phyloP scores from a whole-genome alignment of 768 basidiomycete genomes.

The Dictyophora rubrovolvata region DNA sequence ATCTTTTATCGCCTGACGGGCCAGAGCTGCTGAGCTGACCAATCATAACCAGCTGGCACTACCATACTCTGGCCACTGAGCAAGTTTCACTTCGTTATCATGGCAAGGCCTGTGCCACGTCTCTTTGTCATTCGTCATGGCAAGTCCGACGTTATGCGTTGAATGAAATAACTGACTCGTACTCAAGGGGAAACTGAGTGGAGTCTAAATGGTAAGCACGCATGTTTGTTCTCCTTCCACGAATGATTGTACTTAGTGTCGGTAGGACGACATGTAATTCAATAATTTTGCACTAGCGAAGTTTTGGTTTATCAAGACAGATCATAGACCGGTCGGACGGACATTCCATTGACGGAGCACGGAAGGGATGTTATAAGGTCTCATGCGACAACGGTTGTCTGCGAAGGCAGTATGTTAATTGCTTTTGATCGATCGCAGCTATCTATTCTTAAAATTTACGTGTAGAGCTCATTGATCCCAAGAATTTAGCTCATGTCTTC shows the following conservation, averaged over 20 bases:
- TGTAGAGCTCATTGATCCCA: conserved; percentile 68
- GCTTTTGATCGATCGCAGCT: neutral
- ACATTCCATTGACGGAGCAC: conserved; percentile 75
- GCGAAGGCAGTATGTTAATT: conserved; percentile 56
- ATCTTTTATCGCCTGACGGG: no score
- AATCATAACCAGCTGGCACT: no score
- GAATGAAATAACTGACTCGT: neutral
- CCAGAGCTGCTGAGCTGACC: no score
- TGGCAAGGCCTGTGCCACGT: conserved; percentile 52
- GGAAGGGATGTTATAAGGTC: conserved; percentile 64
- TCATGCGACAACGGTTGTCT: conserved; percentile 58
- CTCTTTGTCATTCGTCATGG: conserved; percentile 77
- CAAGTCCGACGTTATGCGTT: conserved; percentile 17
- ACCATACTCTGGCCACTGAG: no score
- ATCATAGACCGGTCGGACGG: conserved; percentile 69
- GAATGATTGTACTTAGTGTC: neutral
- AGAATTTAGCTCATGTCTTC: conserved; percentile 60
- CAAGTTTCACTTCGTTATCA: conserved; percentile 10
- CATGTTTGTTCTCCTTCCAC: neutral
- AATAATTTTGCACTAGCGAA: neutral
- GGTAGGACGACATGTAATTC: conserved; percentile 17
- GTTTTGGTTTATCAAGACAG: neutral
- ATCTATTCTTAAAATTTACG: neutral
- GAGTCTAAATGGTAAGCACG: conserved; percentile 63
- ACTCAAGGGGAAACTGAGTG: conserved; percentile 82